phyloP scores from a whole-genome alignment of 208 protist genomes.

The Trypanosoma scelopori region DNA sequence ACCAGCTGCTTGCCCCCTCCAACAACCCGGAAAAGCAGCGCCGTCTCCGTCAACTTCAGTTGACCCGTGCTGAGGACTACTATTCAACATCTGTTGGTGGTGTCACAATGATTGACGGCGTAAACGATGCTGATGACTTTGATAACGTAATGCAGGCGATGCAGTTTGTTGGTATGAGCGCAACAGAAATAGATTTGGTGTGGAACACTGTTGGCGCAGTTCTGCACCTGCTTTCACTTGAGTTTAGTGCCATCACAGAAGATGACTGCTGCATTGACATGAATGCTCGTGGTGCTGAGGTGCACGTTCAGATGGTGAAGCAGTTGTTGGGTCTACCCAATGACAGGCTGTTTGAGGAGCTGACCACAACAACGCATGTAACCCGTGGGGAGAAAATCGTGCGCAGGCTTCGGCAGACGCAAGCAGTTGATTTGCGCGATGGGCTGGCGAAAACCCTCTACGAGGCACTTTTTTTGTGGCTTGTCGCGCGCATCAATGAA shows the following conservation, averaged over 20 bases:
- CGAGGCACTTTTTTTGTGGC: slow-evolving; percentile 67
- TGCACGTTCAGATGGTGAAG: slow-evolving; percentile 24
- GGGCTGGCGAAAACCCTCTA: slow-evolving; percentile 75
- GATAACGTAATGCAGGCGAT: slow-evolving; percentile 29
- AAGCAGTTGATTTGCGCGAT: slow-evolving; percentile 57
- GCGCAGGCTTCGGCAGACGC: slow-evolving; percentile 35
- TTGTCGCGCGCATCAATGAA: slow-evolving; percentile 71
- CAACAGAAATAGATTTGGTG: slow-evolving; percentile 53
- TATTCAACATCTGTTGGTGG: slow-evolving; percentile 44
- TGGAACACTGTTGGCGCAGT: slow-evolving; percentile 52
- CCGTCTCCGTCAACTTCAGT: slow-evolving; percentile 9
- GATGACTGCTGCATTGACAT: slow-evolving; percentile 26
- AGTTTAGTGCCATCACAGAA: slow-evolving; percentile 27
- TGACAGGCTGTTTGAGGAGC: slow-evolving; percentile 25
- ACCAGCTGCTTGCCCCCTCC: slow-evolving; percentile 54
- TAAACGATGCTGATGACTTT: slow-evolving; percentile 41
- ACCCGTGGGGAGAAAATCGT: slow-evolving; percentile 45
- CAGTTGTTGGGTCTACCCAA: slow-evolving; percentile 46
- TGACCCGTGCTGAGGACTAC: slow-evolving; percentile 29
- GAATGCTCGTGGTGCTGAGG: slow-evolving; percentile 2
- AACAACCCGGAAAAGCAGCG: slow-evolving; percentile 14
- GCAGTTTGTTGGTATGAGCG: slow-evolving; percentile 33
- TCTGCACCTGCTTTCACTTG: slow-evolving; percentile 36
- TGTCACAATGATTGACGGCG: slow-evolving; percentile 33
- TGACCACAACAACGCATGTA: slow-evolving; percentile 45